Conservation (phyloP, 148 eudicot species). For the Camellia granthamiana region DNA sequence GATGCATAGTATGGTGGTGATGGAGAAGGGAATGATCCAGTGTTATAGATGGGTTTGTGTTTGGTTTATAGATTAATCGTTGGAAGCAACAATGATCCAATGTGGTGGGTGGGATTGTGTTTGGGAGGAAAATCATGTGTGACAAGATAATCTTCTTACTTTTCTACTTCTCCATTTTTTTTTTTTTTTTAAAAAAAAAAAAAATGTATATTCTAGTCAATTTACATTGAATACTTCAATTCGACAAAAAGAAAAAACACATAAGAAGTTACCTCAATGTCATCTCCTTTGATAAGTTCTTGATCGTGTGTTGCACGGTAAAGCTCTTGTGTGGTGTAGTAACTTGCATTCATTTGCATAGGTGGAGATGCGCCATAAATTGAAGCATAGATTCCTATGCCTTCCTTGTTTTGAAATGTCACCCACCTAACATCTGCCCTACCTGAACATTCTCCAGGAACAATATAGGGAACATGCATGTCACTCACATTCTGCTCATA, state of each 20-base stretch:
- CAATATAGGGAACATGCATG: constrained; percentile 94
- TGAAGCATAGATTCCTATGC: constrained; percentile 72
- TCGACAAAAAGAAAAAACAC: background rate
- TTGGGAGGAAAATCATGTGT: background rate
- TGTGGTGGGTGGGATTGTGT: background rate
- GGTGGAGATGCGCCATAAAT: constrained; percentile 66
- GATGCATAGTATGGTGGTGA: too few species aligned
- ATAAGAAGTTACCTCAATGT: constrained; percentile 59
- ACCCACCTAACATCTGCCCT: constrained; percentile 97
- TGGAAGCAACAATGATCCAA: background rate
- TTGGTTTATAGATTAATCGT: background rate
- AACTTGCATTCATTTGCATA: constrained; percentile 95
- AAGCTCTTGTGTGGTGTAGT: constrained; percentile 72
- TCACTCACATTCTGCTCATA: constrained; percentile 64
- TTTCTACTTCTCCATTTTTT: background rate
- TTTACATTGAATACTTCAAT: background rate
- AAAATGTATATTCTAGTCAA: background rate
- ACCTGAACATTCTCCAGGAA: constrained; percentile 90
- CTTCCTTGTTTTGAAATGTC: constrained; percentile 58
- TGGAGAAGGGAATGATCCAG: too few species aligned
- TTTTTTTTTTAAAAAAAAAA: background rate
- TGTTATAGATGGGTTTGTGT: too few species aligned
- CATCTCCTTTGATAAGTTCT: constrained; percentile 69
- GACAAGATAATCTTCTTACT: background rate
- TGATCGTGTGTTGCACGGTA: constrained; percentile 79